These are phyloP conservation scores for Populus simonii DNA, from an alignment of 345 rosid species.

Conservation along the genomic window DNA sequence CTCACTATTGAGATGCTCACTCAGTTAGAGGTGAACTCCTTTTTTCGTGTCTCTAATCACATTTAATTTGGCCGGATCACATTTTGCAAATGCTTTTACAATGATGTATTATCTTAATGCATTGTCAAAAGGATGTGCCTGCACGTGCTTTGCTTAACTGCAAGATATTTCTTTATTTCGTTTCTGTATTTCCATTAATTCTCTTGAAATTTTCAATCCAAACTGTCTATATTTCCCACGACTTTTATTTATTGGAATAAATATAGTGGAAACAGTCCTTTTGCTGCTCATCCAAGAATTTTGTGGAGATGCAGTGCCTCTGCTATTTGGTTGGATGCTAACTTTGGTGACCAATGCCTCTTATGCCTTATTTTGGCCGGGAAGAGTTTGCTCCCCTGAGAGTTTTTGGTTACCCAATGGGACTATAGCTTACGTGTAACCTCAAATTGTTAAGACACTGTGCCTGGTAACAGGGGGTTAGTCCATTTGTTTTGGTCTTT, in stretches of 20 bases:
- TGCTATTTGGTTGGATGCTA: slow-evolving; percentile 15
- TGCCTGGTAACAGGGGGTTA: slow-evolving; percentile 11
- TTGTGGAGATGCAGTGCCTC: not conserved
- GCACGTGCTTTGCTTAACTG: not conserved
- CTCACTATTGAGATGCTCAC: slow-evolving; percentile 95
- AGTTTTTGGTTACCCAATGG: slow-evolving; percentile 11
- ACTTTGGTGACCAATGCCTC: slow-evolving; percentile 18
- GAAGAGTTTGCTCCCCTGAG: slow-evolving; percentile 23
- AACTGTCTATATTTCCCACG: too few species aligned
- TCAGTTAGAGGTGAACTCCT: slow-evolving; percentile 76
- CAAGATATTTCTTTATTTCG: not conserved
- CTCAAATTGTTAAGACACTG: slow-evolving; percentile 7
- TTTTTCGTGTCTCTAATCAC: slow-evolving; percentile 5
- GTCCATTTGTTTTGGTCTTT: slow-evolving; percentile 6
- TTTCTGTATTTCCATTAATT: too few species aligned
- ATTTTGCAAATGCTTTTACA: not conserved
- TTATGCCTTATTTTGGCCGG: slow-evolving; percentile 34
- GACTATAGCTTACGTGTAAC: slow-evolving; percentile 7
- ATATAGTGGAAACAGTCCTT: not conserved
- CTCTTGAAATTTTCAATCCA: not conserved
- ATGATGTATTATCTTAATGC: not conserved
- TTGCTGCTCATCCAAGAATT: not conserved
- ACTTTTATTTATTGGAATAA: not conserved
- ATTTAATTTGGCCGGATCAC: slow-evolving; percentile 11
- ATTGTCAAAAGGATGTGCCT: not conserved